Percentiles rank a stretch among this genome's conserved stretches.
phyloP scores from a whole-genome alignment of 768 basidiomycete species.

The Paxillus rubicundulus region DNA sequence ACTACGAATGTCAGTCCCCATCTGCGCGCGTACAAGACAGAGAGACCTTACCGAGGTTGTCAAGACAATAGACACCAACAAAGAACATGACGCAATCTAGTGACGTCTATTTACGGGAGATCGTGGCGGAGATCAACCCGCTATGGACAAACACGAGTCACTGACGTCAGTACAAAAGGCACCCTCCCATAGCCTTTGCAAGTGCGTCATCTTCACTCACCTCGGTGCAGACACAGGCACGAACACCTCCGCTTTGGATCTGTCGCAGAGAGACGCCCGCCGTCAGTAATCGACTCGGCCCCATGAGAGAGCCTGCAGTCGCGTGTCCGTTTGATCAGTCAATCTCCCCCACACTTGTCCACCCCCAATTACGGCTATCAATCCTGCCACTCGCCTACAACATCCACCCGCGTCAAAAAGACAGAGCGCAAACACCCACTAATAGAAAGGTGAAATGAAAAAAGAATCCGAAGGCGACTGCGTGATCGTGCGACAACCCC shows the following conservation, averaged over 20 bases:
- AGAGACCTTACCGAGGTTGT: conserved; percentile 20
- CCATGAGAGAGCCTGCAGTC: conserved; percentile 9
- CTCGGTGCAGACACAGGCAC: conserved; percentile 83
- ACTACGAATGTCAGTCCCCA: neutral
- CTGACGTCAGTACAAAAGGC: conserved; percentile 28
- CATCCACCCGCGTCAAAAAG: neutral
- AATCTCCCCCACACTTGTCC: conserved; percentile 18
- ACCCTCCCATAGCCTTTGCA: neutral
- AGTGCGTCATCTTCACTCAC: conserved; percentile 41
- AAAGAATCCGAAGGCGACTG: neutral
- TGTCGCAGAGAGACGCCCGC: conserved; percentile 33
- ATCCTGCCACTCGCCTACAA: neutral
- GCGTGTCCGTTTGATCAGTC: conserved; percentile 25
- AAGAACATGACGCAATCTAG: conserved; percentile 27
- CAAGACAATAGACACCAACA: conserved; percentile 28
- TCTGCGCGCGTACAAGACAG: neutral
- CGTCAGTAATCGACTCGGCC: neutral
- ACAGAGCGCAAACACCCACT: conserved; percentile 2
- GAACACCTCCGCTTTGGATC: conserved; percentile 82
- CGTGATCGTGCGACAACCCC: neutral
- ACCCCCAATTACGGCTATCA: conserved; percentile 18
- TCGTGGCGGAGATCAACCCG: conserved; percentile 61
- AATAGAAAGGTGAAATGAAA: neutral
- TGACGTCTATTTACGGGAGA: conserved; percentile 44
- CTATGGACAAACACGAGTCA: conserved; percentile 29